Base-by-base conservation (phyloP, 2,329 filamentous ascomycete genomes). In the Aspergillus sp. region DNA sequence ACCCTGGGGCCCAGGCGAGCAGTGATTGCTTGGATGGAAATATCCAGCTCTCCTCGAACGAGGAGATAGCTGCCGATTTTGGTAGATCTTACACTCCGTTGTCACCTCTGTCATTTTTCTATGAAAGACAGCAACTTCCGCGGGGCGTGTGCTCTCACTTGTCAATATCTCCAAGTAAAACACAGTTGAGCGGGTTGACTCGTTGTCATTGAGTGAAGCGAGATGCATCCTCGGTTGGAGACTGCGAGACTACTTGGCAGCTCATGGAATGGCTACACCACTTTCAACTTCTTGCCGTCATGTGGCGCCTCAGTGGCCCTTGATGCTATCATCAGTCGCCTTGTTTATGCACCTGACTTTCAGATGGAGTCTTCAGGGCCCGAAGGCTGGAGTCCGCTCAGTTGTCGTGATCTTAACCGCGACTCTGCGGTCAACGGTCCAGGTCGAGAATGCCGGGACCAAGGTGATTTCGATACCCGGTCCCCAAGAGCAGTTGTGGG, bases 31-130 rank as follows among this genome's bases (percentile, higher is more conserved):
- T 19, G 14, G n/a, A 31, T 20, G 31, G 40, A 46, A 20, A 32
- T 43, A 17, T 16, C 34, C 29, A 10, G 38, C 17, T 42, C 10
- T 38, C 43, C 44, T 38, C 32, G 25, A n/a, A 25, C 23, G 41
- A 47, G 31, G 13, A 17, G 19, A 29, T 52, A 41, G 45, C 49
- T 52, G 36, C 45, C 40, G 38, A 46, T 52, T 32, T 49, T 45
- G 53, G 49, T 52, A 52, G 53, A 52, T 51, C 45, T 36, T 34
- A 42, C 38, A 40, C 17, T n/a, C n/a, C 34, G 11, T 29, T 29
- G 25, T 29, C 36, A 32, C 29, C 23, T 31, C 16, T 42, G 36
- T 13, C 16, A 19, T 23, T 23, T 17, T 41, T 21, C 19, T 42
- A 19, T 19, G 16, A 11, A 17, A 42, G 40, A 7, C 40, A 4